phyloP scores from a whole-genome alignment of 345 rosid species.

The Linum usitatissimum region DNA sequence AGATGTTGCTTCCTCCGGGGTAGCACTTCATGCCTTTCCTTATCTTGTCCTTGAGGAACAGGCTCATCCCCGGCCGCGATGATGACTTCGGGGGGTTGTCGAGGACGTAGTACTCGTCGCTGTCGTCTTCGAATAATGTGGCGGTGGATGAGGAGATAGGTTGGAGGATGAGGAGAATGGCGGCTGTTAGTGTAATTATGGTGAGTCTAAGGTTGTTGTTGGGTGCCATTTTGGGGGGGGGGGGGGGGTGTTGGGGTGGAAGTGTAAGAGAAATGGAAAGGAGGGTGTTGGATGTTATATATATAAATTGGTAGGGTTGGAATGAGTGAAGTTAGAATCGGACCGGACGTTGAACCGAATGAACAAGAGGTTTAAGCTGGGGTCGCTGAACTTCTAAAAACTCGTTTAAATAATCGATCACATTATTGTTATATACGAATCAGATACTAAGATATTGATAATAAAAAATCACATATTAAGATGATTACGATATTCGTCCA shows the following conservation, averaged over 20 bases:
- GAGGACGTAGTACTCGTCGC: constrained; percentile 22
- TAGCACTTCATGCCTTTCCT: constrained; percentile 41
- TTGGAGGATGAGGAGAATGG: constrained; percentile 4
- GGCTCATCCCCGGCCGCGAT: constrained; percentile 19
- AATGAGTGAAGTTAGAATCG: too few relatives aligned
- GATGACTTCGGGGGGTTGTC: constrained; percentile 17
- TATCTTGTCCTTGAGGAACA: constrained; percentile 20
- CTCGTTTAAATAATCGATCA: too few relatives aligned
- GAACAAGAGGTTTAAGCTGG: too few relatives aligned
- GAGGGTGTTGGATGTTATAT: neutral
- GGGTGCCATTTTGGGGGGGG: neutral
- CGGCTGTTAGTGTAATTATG: neutral
- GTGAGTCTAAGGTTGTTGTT: neutral
- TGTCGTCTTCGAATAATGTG: constrained; percentile 16
- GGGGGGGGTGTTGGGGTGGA: too few relatives aligned
- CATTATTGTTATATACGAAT: too few relatives aligned
- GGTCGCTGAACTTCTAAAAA: too few relatives aligned
- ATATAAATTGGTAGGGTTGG: too few relatives aligned
- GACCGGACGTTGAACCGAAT: too few relatives aligned
- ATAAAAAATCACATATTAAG: too few relatives aligned
- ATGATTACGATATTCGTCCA: too few relatives aligned
- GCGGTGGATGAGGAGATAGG: constrained; percentile 10
- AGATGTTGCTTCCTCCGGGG: constrained; percentile 21
- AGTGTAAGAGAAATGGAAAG: neutral
- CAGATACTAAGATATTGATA: too few relatives aligned